Conservation (phyloP, 2,329 filamentous ascomycete genomes). For the Trichoderma semiorbis region DNA sequence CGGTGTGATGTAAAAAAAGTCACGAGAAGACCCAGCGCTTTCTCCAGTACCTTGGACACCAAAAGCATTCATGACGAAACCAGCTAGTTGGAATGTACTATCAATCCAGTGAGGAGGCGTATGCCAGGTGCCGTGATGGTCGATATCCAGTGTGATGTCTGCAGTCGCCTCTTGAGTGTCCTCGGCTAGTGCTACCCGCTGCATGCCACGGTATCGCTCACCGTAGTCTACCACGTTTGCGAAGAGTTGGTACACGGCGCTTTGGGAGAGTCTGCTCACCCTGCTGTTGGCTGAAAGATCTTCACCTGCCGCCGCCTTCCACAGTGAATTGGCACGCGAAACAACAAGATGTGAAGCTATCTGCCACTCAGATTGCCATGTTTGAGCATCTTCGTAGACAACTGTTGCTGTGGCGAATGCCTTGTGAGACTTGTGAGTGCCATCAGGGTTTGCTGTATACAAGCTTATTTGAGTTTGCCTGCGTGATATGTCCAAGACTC, state of each 20-base stretch:
- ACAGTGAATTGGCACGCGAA: background rate
- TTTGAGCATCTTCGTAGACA: background rate
- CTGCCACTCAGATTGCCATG: background rate
- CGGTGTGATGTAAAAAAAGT: constrained; percentile 54
- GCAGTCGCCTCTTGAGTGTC: background rate
- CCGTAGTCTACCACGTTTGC: background rate
- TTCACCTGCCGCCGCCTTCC: background rate
- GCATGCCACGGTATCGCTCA: background rate
- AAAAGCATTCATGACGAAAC: constrained; percentile 42
- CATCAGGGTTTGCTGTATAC: background rate
- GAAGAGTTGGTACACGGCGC: background rate
- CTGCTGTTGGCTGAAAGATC: background rate
- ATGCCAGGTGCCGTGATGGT: background rate
- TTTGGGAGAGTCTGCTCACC: background rate
- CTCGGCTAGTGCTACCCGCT: background rate
- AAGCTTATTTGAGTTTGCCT: background rate
- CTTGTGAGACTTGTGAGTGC: background rate
- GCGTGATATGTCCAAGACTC: background rate
- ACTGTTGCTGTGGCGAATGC: background rate
- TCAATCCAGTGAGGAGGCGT: constrained; percentile 52
- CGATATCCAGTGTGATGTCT: background rate
- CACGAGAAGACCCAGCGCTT: constrained; percentile 26
- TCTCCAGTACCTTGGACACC: background rate
- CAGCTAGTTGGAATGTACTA: constrained; percentile 46
- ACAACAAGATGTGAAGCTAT: background rate